Evolutionary conservation across 2,329 filamentous ascomycete species (phyloP).

Genomic region (Trichoderma simmonsii): DNA sequence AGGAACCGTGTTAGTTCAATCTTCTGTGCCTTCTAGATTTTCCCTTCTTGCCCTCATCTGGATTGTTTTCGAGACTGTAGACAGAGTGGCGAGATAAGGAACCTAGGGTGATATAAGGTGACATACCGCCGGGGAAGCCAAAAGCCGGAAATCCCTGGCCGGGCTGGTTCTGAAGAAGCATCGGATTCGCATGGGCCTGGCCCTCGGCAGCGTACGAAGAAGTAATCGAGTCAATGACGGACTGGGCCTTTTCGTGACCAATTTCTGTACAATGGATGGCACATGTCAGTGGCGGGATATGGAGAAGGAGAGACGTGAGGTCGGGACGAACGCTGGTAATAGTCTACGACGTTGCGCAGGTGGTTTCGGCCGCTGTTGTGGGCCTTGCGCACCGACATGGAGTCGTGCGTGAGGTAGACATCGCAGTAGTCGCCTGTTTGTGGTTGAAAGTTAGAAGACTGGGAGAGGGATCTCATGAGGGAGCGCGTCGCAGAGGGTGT

Average conservation of each 20-base stretch:
- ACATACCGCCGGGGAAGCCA: conserved; percentile 55
- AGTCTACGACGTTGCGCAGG: conserved; percentile 94
- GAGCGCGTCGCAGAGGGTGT: background rate
- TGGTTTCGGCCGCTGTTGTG: conserved; percentile 97
- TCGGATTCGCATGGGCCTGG: conserved; percentile 79
- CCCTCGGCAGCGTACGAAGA: conserved; percentile 93
- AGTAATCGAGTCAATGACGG: conserved; percentile 97
- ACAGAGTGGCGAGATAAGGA: background rate
- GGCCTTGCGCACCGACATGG: conserved; percentile 98
- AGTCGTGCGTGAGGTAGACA: conserved; percentile 99
- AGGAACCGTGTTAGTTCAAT: background rate
- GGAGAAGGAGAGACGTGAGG: background rate
- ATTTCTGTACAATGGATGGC: conserved; percentile 62
- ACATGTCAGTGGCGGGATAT: background rate
- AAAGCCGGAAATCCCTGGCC: conserved; percentile 50
- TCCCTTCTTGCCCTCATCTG: background rate
- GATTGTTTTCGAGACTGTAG: no score
- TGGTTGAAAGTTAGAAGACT: background rate
- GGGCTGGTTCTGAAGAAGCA: conserved; percentile 69
- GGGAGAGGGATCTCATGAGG: background rate
- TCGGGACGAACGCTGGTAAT: conserved; percentile 77
- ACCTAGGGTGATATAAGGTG: background rate
- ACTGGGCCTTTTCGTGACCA: conserved; percentile 96
- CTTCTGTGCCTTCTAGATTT: background rate
- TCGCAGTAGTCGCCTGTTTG: conserved; percentile 86